Conservation (phyloP, 2,329 filamentous ascomycete genomes). For the Pestalotiopsis sp. region DNA sequence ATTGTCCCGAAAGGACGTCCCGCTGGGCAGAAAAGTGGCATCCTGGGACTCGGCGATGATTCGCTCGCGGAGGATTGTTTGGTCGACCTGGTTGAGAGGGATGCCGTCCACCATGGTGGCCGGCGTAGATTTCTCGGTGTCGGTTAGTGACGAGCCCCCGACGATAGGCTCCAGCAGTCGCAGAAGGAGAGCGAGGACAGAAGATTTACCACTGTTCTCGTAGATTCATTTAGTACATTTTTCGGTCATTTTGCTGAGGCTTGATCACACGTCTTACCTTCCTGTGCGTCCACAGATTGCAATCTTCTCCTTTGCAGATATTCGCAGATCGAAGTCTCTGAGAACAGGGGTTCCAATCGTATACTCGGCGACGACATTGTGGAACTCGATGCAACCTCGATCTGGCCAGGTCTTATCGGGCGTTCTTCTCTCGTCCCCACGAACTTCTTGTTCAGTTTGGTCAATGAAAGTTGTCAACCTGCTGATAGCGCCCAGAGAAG, state of each 20-base stretch:
- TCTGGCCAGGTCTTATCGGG: constrained; percentile 33
- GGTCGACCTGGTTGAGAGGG: constrained; percentile 39
- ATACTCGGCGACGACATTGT: constrained; percentile 37
- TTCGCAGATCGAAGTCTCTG: constrained; percentile 1
- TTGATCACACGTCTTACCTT: constrained; percentile 11
- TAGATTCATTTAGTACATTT: neutral
- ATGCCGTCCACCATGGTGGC: constrained; percentile 48
- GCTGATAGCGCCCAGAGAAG: constrained; percentile 27
- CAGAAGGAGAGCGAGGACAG: constrained; percentile 41
- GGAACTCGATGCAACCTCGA: constrained; percentile 32
- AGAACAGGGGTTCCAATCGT: constrained; percentile 12
- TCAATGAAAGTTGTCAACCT: constrained; percentile 26
- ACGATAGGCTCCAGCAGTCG: constrained; percentile 43
- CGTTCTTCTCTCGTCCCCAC: constrained; percentile 17
- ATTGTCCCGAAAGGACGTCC: constrained; percentile 42
- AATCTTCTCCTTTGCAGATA: constrained; percentile 17
- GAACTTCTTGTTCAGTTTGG: constrained; percentile 25
- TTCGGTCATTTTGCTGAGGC: neutral
- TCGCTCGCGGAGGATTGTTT: constrained; percentile 44
- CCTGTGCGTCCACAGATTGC: constrained; percentile 20
- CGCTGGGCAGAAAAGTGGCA: constrained; percentile 51
- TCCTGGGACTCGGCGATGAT: constrained; percentile 59
- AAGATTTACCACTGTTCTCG: constrained; percentile 44
- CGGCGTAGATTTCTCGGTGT: constrained; percentile 1
- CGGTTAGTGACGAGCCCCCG: neutral